Conservation (phyloP, 106 monocot species). For the Dendrobium catenatum region DNA sequence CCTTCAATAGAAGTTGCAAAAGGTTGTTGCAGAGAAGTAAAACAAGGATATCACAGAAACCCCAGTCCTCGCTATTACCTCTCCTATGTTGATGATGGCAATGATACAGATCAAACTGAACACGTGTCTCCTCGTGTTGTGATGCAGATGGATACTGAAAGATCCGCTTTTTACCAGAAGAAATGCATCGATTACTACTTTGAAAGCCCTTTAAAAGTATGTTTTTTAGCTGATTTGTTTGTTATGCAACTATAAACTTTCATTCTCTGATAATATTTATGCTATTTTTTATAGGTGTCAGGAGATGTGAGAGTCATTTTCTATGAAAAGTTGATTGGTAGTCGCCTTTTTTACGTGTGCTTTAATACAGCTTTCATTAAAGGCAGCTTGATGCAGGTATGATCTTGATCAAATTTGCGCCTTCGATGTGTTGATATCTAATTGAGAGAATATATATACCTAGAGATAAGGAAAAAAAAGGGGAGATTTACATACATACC, state of each 20-base stretch:
- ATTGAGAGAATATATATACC: too few species aligned
- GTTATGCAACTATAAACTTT: neutral
- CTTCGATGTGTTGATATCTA: too few species aligned
- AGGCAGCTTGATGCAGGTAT: conserved; percentile 48
- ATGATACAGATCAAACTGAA: conserved; percentile 8
- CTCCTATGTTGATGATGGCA: conserved; percentile 20
- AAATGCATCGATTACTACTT: conserved; percentile 46
- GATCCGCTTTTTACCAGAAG: conserved; percentile 38
- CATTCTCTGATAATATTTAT: neutral
- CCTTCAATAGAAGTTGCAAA: conserved; percentile 35
- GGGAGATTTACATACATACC: too few species aligned
- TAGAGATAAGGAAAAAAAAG: too few species aligned
- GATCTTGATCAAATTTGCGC: neutral
- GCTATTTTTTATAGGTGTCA: conserved; percentile 23
- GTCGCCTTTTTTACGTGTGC: conserved; percentile 52
- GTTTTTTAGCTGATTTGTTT: neutral
- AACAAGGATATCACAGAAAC: conserved; percentile 25
- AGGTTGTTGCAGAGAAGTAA: conserved; percentile 31
- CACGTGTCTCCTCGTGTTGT: conserved; percentile 20
- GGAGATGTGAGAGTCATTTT: conserved; percentile 51
- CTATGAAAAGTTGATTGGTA: conserved; percentile 52
- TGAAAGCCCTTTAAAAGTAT: conserved; percentile 43
- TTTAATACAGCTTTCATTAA: conserved; percentile 48
- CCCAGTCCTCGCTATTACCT: conserved; percentile 38
- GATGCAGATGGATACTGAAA: conserved; percentile 58